Percentiles rank a stretch among this genome's conserved stretches.
These are phyloP conservation scores for Panicum miliaceum DNA, from an alignment of 176 grass and related monocot genomes.

Conservation along the genomic window DNA sequence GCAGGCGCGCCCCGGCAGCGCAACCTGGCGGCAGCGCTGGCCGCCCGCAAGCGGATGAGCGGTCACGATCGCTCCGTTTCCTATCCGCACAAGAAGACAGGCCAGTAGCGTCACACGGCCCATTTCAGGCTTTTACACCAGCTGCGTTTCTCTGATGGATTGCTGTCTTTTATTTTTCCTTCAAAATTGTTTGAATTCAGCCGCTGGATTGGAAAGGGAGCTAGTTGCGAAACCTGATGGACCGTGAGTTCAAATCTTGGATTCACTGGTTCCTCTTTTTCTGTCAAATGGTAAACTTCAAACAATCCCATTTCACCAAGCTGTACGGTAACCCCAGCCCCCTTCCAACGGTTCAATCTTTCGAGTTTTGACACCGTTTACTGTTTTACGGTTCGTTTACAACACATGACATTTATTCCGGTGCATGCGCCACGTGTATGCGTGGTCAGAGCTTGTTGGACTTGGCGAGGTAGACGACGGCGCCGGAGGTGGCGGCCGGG, in stretches of 20 bases:
- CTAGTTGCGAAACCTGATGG: neutral
- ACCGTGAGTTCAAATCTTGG: neutral
- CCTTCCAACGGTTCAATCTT: neutral
- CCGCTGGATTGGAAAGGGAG: neutral
- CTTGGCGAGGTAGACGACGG: conserved; percentile 63
- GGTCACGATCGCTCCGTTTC: neutral
- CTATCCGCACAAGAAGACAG: neutral
- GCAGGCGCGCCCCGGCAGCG: neutral
- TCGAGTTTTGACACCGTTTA: neutral
- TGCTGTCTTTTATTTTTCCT: neutral
- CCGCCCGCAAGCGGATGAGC: neutral
- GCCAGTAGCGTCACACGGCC: neutral
- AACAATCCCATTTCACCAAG: neutral
- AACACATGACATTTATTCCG: neutral
- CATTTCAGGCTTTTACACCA: no score
- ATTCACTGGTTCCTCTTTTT: neutral
- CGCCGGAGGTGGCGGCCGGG: conserved; percentile 62
- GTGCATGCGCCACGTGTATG: neutral
- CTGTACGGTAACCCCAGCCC: neutral
- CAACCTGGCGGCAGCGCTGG: neutral
- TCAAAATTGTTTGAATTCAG: neutral
- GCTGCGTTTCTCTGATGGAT: neutral
- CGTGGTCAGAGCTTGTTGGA: conserved; percentile 63
- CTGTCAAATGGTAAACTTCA: neutral
- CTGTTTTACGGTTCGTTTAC: neutral